Base-by-base conservation (phyloP, 2,329 filamentous ascomycete genomes). In the Colletotrichum melonis region DNA sequence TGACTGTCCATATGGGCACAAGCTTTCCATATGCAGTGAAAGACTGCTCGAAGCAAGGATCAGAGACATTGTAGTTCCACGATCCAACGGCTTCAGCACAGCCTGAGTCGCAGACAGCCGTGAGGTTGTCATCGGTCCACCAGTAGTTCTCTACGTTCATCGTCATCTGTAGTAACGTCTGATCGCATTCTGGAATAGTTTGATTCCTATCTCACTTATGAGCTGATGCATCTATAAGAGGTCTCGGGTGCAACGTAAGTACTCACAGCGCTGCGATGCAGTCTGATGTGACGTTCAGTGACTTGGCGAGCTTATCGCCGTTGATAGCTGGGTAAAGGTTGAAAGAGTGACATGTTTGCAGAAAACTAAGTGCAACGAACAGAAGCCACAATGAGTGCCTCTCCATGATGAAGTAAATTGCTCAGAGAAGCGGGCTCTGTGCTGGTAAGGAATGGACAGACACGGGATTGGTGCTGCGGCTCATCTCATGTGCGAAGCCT, bases 201-300 rank as follows among this genome's bases (percentile, higher is more conserved):
- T 49, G 42, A 1, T 49, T 49, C 11, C 42, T 49, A 22, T 49
- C 8, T 22, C 3, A 11, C 1, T n/a, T 0, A 49, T 49, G 0
- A 49, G 42, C 42, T 0, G 0, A 9, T 1, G 42, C n/a, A 22
- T 4, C 8, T 9, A 11, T 4, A 2, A 8, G 19, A 49, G 8
- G 8, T 11, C 0, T 4, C 3, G 0, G 8, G 5, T 8, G 1
- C 3, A 49, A 22, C 19, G 1, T 4, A 22, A 19, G 1, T 4
- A 22, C 42, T 49, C 0, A 49, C 42, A 49, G 30, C 9, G 11
- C 28, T 28, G 30, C n/a, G 24, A 49, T 49, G 42, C 42, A 49
- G 42, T 49, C 42, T 22, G 42, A 49, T 49, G 42, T 49, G 42
- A 49, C 42, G 42, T 59, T 59, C 16, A 59, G 57, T 22, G 57